These are phyloP conservation scores for Mycena belliarum DNA, from an alignment of 768 basidiomycete genomes.

Conservation along the genomic window DNA sequence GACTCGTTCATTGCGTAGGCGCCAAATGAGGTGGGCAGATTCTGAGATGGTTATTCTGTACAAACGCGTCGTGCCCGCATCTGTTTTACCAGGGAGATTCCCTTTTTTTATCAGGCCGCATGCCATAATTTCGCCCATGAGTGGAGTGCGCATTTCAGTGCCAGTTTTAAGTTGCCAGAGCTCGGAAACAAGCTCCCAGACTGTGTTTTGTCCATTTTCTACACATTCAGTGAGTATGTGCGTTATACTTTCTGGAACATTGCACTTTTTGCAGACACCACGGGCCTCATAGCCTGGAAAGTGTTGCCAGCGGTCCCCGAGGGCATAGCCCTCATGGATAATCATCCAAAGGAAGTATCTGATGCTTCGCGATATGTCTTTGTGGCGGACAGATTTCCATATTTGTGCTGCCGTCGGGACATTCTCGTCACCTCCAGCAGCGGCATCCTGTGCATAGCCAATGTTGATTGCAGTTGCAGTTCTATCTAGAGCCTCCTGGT, in stretches of 20 bases:
- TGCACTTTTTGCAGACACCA: background rate
- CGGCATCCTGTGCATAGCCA: background rate
- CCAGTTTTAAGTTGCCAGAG: too few relatives aligned
- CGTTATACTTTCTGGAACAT: background rate
- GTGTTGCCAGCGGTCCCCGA: background rate
- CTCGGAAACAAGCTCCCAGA: background rate
- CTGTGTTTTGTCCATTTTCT: background rate
- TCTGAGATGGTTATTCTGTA: conserved; percentile 12
- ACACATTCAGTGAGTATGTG: background rate
- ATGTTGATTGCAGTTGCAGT: background rate
- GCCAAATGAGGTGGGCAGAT: conserved; percentile 15
- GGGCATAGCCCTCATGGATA: too few relatives aligned
- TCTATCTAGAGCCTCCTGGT: background rate
- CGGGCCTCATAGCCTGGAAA: background rate
- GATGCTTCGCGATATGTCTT: too few relatives aligned
- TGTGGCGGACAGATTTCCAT: too few relatives aligned
- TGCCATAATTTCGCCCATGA: conserved; percentile 1
- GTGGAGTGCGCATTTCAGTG: background rate
- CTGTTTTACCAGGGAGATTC: background rate
- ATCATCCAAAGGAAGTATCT: too few relatives aligned
- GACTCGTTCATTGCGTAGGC: background rate
- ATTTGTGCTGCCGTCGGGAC: background rate
- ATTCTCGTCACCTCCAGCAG: too few relatives aligned
- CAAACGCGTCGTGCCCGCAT: background rate
- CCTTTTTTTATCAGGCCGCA: conserved; percentile 5